A percentile compares a stretch with the other conserved stretches of the same genome.
phyloP scores from a whole-genome alignment of 108 stramenopile species.

The Seminavis robusta region DNA sequence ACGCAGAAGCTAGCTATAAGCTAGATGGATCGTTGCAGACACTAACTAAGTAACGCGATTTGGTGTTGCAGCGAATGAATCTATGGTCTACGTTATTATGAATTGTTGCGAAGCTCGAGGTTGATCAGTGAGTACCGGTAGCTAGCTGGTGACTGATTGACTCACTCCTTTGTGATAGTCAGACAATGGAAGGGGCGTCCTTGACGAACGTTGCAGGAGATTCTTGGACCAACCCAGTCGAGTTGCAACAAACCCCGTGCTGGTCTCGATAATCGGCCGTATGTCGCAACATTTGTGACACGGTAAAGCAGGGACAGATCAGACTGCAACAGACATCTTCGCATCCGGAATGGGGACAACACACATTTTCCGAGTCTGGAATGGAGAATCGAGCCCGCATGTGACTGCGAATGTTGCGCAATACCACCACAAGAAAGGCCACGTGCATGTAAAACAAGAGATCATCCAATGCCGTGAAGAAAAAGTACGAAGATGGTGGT shows the following conservation, averaged over 20 bases:
- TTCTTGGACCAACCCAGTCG: slow-evolving; percentile 2
- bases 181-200: slow-evolving; percentile 4
- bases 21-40: too few species aligned
- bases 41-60: too few species aligned
- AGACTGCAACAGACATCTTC: slow-evolving; percentile 14
- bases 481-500: slow-evolving; percentile 3
- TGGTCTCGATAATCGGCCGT: slow-evolving; percentile 12
- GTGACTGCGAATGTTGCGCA: slow-evolving; percentile 2
- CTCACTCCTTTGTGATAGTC: too few species aligned
- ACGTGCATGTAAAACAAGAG: slow-evolving; percentile 3
- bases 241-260: slow-evolving; percentile 3
- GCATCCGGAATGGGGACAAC: neutral
- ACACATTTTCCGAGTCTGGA: slow-evolving; percentile 4
- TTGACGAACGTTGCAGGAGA: too few species aligned
- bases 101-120: too few species aligned
- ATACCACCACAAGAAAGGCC: neutral
- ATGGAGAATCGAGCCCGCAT: slow-evolving; percentile 12
- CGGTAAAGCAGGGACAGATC: slow-evolving; percentile 2
- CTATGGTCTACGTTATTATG: too few species aligned
- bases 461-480: slow-evolving; percentile 3
- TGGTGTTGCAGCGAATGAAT: too few species aligned
- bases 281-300: slow-evolving; percentile 8
- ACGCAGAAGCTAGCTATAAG: too few species aligned
- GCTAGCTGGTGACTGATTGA: too few species aligned
- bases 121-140: too few species aligned